A percentile compares a stretch with the other conserved stretches of the same genome.
phyloP scores from a whole-genome alignment of 2,329 filamentous ascomycete genomes.

The Fusarium mundagurra region DNA sequence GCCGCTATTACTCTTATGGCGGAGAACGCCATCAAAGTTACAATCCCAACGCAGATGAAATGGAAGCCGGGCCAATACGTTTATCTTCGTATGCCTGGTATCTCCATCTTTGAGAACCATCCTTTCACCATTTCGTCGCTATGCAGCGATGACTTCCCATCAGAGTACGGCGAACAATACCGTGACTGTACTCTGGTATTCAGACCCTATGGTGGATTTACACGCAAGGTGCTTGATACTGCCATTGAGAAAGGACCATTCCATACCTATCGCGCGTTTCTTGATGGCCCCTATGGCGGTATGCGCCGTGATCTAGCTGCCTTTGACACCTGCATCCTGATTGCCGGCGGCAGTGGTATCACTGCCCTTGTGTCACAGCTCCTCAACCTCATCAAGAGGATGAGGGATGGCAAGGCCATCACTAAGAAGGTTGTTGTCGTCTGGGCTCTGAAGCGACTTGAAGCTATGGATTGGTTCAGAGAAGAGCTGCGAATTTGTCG shows the following conservation, averaged over 20 bases:
- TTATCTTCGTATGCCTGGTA: slow-evolving; percentile 92
- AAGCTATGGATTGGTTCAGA: slow-evolving; percentile 97
- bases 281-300: slow-evolving; percentile 94
- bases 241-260: slow-evolving; percentile 87
- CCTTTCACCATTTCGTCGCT: slow-evolving; percentile 95
- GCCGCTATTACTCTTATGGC: slow-evolving; percentile 89
- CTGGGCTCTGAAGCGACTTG: slow-evolving; percentile 91
- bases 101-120: slow-evolving; percentile 91
- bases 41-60: slow-evolving; percentile 89
- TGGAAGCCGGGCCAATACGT: slow-evolving; percentile 97
- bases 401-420: slow-evolving; percentile 93
- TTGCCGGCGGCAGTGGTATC: slow-evolving; percentile 93
- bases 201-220: slow-evolving; percentile 91
- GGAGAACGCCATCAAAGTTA: slow-evolving; percentile 95
- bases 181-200: slow-evolving; percentile 92
- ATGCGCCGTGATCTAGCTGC: slow-evolving; percentile 90
- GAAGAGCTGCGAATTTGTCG: slow-evolving; percentile 93
- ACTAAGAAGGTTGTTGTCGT: slow-evolving; percentile 90
- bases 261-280: slow-evolving; percentile 90
- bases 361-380: slow-evolving; percentile 93
- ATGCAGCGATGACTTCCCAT: slow-evolving; percentile 92
- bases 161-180: slow-evolving; percentile 87
- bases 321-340: slow-evolving; percentile 92
- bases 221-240: slow-evolving; percentile 82
- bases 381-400: slow-evolving; percentile 92